phyloP scores from a whole-genome alignment of 495 filamentous ascomycete genomes.

The Daldinia grandis region DNA sequence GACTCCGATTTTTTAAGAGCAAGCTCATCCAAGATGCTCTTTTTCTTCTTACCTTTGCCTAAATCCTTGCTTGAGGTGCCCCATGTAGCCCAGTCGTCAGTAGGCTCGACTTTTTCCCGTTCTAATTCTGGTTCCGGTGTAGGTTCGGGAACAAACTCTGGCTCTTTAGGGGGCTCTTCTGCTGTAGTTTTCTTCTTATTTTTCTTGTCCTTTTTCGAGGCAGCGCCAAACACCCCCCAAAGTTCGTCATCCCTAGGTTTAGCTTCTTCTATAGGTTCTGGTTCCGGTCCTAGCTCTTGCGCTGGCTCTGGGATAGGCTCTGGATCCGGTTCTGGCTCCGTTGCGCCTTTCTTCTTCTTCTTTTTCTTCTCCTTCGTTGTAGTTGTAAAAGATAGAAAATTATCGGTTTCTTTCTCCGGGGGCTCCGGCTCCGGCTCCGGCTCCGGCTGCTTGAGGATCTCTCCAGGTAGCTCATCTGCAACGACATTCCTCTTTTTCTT shows the following conservation, averaged over 20 bases:
- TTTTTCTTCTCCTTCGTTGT: background rate
- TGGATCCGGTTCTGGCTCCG: conserved; percentile 1
- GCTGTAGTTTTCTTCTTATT: conserved; percentile 45
- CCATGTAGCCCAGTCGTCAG: conserved; percentile 1
- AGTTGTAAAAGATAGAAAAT: background rate
- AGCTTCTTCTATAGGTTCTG: conserved; percentile 46
- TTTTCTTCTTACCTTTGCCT: conserved; percentile 34
- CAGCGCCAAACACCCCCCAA: conserved; percentile 26
- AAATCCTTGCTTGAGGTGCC: conserved; percentile 10
- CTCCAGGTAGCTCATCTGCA: conserved; percentile 14
- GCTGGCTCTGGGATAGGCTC: conserved; percentile 27
- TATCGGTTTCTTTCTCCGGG: conserved; percentile 32
- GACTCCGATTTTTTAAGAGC: conserved; percentile 26
- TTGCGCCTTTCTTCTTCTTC: background rate
- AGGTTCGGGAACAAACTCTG: conserved; percentile 22
- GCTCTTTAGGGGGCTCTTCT: conserved; percentile 31
- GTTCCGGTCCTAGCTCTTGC: conserved; percentile 33
- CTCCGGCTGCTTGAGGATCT: conserved; percentile 24
- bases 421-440: conserved; percentile 44
- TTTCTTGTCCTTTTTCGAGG: conserved; percentile 48
- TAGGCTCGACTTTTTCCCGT: conserved; percentile 18
- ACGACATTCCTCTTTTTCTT: conserved; percentile 37
- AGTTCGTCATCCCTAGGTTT: conserved; percentile 36
- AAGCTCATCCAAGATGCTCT: conserved; percentile 18
- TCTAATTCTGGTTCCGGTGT: conserved; percentile 18